phyloP scores from a whole-genome alignment of 495 filamentous ascomycete genomes.

The Xylaria palmicola region DNA sequence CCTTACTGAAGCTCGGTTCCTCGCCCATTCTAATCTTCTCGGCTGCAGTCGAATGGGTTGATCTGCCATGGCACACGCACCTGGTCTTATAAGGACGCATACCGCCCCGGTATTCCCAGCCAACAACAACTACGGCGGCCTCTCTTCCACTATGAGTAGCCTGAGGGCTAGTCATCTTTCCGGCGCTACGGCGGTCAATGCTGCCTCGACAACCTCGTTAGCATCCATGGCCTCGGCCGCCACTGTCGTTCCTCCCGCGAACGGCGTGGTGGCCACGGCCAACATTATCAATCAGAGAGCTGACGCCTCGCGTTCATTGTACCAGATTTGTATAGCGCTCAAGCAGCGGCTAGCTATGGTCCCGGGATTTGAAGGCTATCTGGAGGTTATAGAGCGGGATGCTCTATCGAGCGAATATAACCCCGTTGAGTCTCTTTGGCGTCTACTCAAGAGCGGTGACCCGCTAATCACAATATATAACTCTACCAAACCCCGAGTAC shows the following conservation, averaged over 20 bases:
- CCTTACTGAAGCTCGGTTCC: neutral
- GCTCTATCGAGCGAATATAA: slow-evolving; percentile 57
- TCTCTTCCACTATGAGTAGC: slow-evolving; percentile 44
- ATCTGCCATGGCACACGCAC: slow-evolving; percentile 51
- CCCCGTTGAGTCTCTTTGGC: slow-evolving; percentile 89
- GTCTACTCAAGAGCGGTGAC: slow-evolving; percentile 77
- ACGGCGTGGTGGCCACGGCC: slow-evolving; percentile 67
- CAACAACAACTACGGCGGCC: slow-evolving; percentile 36
- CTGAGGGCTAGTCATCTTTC: slow-evolving; percentile 55
- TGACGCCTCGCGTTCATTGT: slow-evolving; percentile 83
- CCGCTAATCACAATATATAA: slow-evolving; percentile 91
- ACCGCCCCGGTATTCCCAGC: slow-evolving; percentile 48
- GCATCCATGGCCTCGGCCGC: slow-evolving; percentile 45
- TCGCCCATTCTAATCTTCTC: neutral
- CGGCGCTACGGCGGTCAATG: slow-evolving; percentile 48
- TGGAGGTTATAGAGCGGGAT: slow-evolving; percentile 59
- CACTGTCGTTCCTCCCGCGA: slow-evolving; percentile 41
- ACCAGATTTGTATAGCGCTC: slow-evolving; percentile 87
- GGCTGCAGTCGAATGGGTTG: slow-evolving; percentile 39
- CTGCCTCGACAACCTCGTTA: slow-evolving; percentile 45
- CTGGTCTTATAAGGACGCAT: slow-evolving; percentile 50
- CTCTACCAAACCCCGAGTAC: slow-evolving; percentile 63
- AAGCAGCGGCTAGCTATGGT: slow-evolving; percentile 77
- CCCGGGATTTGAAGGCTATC: slow-evolving; percentile 72
- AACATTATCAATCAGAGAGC: slow-evolving; percentile 95